phyloP scores from a whole-genome alignment of 106 monocot species.

The Phalaenopsis aphrodite region DNA sequence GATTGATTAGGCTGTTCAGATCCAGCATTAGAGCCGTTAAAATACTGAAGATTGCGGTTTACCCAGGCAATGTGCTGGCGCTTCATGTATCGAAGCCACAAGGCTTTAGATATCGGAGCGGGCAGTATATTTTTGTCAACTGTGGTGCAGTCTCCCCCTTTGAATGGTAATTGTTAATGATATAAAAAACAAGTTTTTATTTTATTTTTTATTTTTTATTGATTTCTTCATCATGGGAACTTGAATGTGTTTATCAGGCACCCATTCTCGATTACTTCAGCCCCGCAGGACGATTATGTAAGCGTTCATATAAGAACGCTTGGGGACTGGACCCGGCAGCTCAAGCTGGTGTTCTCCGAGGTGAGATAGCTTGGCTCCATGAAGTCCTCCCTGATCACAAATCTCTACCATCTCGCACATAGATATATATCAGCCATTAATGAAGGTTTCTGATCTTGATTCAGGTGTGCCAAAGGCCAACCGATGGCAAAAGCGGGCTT shows the following conservation, averaged over 20 bases:
- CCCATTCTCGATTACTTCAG: conserved; percentile 94
- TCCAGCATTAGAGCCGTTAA: conserved; percentile 63
- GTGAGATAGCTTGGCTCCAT: conserved; percentile 15
- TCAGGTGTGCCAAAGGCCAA: conserved; percentile 64
- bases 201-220: background rate
- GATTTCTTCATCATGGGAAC: background rate
- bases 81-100: conserved; percentile 70
- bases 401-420: no score
- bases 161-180: conserved; percentile 41
- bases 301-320: conserved; percentile 87
- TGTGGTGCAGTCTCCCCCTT: conserved; percentile 84
- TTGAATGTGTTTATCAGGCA: conserved; percentile 37
- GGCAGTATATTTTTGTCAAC: conserved; percentile 92
- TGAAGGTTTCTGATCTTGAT: background rate
- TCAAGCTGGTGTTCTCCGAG: conserved; percentile 77
- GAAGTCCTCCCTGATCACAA: no score
- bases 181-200: no score
- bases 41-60: conserved; percentile 82
- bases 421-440: no score
- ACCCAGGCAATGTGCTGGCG: conserved; percentile 73
- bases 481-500: conserved; percentile 69
- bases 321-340: conserved; percentile 93
- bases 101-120: conserved; percentile 72
- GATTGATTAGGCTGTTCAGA: conserved; percentile 48
- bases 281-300: conserved; percentile 75